Conservation (phyloP, 129 eudicot genomes). For the sunflower (Helianthus annuus) region DNA sequence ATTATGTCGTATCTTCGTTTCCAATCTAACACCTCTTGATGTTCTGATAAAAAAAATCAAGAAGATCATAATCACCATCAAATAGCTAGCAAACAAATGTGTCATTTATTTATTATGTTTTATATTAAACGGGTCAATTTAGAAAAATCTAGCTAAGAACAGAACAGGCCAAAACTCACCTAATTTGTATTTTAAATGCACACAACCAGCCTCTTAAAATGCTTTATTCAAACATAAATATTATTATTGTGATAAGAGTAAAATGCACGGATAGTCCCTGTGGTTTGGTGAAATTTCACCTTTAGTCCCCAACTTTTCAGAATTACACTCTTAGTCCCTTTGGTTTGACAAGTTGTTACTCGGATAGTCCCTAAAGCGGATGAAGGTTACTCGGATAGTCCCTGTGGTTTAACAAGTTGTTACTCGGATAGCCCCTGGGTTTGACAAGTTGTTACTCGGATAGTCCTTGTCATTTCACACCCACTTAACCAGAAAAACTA, state of each 20-base stretch:
- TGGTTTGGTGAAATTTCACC: too few relatives aligned
- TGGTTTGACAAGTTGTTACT: too few relatives aligned
- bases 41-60: constrained; percentile 43
- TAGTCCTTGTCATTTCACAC: too few relatives aligned
- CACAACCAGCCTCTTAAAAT: neutral
- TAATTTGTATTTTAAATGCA: neutral
- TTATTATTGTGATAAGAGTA: neutral
- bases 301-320: too few relatives aligned
- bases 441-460: too few relatives aligned
- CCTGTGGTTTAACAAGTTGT: too few relatives aligned
- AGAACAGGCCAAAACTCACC: neutral
- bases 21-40: constrained; percentile 54
- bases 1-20: constrained; percentile 56
- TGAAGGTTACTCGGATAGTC: too few relatives aligned
- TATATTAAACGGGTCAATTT: neutral
- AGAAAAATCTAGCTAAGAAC: neutral
- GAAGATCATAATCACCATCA: constrained; percentile 25
- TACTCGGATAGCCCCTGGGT: too few relatives aligned
- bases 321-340: too few relatives aligned
- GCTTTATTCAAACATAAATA: neutral
- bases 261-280: too few relatives aligned
- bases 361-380: too few relatives aligned
- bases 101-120: neutral
- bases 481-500: too few relatives aligned
- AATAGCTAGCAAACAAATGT: neutral